Evolutionary conservation across 257 asterid genomes (phyloP).

Genomic region (Knoxia roxburghii): DNA sequence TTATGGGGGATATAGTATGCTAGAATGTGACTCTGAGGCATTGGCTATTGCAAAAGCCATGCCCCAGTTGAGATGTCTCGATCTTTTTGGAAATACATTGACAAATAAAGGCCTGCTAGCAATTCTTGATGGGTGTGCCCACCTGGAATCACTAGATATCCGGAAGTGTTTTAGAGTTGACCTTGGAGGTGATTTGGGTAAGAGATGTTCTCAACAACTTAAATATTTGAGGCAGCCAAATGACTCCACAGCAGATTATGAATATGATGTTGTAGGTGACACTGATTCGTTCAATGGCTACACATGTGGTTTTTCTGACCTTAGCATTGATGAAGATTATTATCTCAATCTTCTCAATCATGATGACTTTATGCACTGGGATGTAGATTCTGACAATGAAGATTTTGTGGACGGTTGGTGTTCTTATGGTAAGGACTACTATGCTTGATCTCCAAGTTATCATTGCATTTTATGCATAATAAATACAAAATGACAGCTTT

Average conservation of each 20-base stretch:
- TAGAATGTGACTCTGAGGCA: slow-evolving; percentile 20
- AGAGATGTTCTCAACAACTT: slow-evolving; percentile 27
- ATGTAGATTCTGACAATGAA: too few relatives aligned
- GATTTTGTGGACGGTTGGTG: too few relatives aligned
- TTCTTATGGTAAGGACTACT: too few relatives aligned
- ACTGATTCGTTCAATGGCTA: too few relatives aligned
- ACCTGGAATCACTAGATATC: slow-evolving; percentile 48
- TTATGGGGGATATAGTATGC: not conserved
- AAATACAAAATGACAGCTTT: too few relatives aligned
- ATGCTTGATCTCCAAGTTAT: too few relatives aligned
- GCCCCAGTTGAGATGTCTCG: slow-evolving; percentile 38
- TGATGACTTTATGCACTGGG: too few relatives aligned
- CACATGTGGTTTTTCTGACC: too few relatives aligned
- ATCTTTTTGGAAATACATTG: slow-evolving; percentile 26
- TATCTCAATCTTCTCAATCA: too few relatives aligned
- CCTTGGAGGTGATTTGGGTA: slow-evolving; percentile 32
- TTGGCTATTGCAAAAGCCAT: slow-evolving; percentile 36
- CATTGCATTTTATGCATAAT: too few relatives aligned
- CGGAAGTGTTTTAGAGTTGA: slow-evolving; percentile 30
- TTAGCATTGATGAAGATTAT: too few relatives aligned
- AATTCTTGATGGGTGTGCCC: slow-evolving; percentile 44
- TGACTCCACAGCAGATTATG: slow-evolving; percentile 26
- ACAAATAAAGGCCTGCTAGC: slow-evolving; percentile 30
- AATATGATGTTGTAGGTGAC: not conserved
- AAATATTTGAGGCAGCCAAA: slow-evolving; percentile 26